Evolutionary conservation across 208 protist species (phyloP), one percentile per base, ranked within the genome.

Genomic region (Endotrypanum monterogeii): DNA sequence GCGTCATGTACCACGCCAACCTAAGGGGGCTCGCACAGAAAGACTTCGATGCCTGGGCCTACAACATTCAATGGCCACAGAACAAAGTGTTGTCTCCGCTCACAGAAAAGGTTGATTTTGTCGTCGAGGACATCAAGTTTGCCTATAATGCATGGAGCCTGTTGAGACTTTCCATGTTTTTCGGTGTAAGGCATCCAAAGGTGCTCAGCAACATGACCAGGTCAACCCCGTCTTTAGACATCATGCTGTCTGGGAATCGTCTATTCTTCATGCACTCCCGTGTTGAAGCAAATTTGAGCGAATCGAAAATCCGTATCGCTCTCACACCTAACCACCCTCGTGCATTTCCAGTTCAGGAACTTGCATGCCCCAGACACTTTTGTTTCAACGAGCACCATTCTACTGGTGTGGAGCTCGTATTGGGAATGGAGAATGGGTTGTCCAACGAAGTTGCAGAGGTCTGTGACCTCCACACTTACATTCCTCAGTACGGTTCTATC

Each of bases 391-490:
- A 56, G 2, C 41, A 32, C 1, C 32, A 61, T 1, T 66, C 65
- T 20, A 57, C 37, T 5, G 82, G 82, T 0, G 71, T 94, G 8
- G 84, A 94, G 46, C 76, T 96, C 32, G 87, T 96, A 3, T 74
- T 96, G 4, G 92, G 92, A 5, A 94, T 94, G 89, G 89, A 96
- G 58, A 96, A 96, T 72, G 92, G 92, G 14, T 60, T 96, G 32
- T 91, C 87, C 0, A 52, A 74, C 9, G 25, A 30, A 6, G 66
- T 94, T 8, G 57, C 46, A 37, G 68, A 74, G 12, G 18, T 82
- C 28, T 94, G 89, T 71, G 80, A 92, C 63, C 65, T 90, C 54
- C 86, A 71, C 55, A 71, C 84, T 0, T 96, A 88, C 60, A 94
- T 96, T 67, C 88, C 92, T 7, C 92, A 96, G 74, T 96, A 96